Conservation (phyloP, 768 basidiomycete species). For the Dioszegia crocea region DNA sequence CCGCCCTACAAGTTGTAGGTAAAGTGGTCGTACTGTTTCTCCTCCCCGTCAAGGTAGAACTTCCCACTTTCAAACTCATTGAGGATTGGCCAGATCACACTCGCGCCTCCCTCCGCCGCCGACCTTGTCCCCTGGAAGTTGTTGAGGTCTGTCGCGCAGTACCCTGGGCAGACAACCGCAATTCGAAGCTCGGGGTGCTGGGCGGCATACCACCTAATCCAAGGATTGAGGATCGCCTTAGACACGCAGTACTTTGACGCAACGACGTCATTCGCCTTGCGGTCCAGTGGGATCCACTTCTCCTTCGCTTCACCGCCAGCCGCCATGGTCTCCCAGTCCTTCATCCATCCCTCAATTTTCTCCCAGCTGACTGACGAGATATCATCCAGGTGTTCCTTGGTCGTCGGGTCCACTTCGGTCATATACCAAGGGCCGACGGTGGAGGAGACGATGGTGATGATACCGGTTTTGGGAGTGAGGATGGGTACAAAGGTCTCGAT, state of each 20-base stretch:
- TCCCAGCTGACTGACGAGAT: slow-evolving; percentile 1
- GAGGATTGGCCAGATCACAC: slow-evolving; percentile 11
- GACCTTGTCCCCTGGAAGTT: background rate
- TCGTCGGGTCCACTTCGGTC: background rate
- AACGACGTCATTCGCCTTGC: background rate
- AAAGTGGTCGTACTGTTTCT: background rate
- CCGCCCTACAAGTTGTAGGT: background rate
- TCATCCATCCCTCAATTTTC: slow-evolving; percentile 9
- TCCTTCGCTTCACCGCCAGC: background rate
- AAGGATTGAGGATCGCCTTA: slow-evolving; percentile 15
- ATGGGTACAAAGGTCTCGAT: slow-evolving; percentile 19
- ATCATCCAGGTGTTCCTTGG: background rate
- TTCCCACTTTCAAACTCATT: slow-evolving; percentile 8
- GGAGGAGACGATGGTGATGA: slow-evolving; percentile 15
- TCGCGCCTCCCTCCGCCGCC: slow-evolving; percentile 1
- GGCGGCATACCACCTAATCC: slow-evolving; percentile 2
- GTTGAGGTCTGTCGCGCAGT: slow-evolving; percentile 12
- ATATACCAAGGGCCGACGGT: slow-evolving; percentile 14
- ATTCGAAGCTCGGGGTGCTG: background rate
- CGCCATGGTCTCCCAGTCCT: slow-evolving; percentile 8
- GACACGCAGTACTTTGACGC: slow-evolving; percentile 3
- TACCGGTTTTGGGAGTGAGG: slow-evolving; percentile 8
- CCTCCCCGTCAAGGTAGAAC: slow-evolving; percentile 13
- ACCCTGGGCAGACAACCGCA: slow-evolving; percentile 11
- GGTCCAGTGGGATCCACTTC: slow-evolving; percentile 10